Percentiles rank a stretch among this genome's conserved stretches.
Conservation (phyloP, 2,329 filamentous ascomycete genomes). For the Lojkania enalia region DNA sequence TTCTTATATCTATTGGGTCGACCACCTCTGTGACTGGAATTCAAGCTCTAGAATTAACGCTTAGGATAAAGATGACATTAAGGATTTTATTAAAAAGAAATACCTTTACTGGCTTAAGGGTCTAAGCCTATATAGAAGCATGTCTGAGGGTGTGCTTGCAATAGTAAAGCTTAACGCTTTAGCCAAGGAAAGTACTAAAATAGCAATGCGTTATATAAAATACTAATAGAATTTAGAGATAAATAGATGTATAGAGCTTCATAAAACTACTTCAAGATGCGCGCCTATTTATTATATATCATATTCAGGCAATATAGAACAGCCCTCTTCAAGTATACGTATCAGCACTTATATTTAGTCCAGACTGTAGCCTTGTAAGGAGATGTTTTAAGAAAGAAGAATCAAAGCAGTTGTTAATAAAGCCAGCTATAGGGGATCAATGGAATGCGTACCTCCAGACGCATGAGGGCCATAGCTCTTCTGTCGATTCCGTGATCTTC, state of each 20-base stretch:
- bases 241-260: not conserved
- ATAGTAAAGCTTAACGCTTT: not conserved
- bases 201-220: not conserved
- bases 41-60: not conserved
- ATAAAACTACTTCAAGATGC: slow-evolving; percentile 10
- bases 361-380: slow-evolving; percentile 14
- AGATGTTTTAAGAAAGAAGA: slow-evolving; percentile 15
- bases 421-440: slow-evolving; percentile 14
- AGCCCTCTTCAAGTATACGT: slow-evolving; percentile 20
- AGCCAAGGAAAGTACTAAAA: not conserved
- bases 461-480: slow-evolving; percentile 16
- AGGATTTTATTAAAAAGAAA: not conserved
- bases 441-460: slow-evolving; percentile 20
- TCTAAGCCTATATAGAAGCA: slow-evolving; percentile 2
- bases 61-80: not conserved
- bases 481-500: too few species aligned
- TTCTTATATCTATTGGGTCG: slow-evolving; percentile 39
- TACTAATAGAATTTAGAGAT: slow-evolving; percentile 1
- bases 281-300: slow-evolving; percentile 19
- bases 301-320: slow-evolving; percentile 18
- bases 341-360: slow-evolving; percentile 23
- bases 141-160: not conserved
- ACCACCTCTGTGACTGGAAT: slow-evolving; percentile 29
- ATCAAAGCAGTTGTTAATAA: slow-evolving; percentile 16
- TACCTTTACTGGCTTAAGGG: slow-evolving; percentile 3